phyloP scores from a whole-genome alignment of 2,329 filamentous ascomycete species.

The Penicillium thymicola region DNA sequence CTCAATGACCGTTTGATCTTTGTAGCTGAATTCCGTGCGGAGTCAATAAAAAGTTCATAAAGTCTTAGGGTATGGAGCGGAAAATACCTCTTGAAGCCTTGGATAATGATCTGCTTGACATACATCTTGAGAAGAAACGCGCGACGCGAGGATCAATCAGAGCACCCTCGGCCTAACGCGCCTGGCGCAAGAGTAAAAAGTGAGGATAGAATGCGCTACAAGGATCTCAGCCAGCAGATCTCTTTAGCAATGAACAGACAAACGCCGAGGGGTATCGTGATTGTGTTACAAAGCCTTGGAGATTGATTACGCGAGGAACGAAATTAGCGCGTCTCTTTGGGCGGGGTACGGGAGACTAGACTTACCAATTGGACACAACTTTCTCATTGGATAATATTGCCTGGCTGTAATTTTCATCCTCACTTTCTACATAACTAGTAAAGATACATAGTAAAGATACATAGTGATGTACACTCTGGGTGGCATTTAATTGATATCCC shows the following conservation, averaged over 20 bases:
- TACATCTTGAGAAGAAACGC: constrained; percentile 63
- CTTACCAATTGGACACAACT: too few relatives aligned
- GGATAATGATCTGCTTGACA: constrained; percentile 99
- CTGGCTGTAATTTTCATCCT: too few relatives aligned
- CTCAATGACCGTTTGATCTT: constrained; percentile 98
- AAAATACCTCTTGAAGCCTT: constrained; percentile 94
- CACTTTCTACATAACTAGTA: too few relatives aligned
- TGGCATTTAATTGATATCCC: too few relatives aligned
- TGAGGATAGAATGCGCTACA: neutral
- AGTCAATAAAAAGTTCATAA: neutral
- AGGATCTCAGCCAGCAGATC: neutral
- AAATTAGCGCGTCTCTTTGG: constrained; percentile 25
- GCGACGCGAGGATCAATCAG: constrained; percentile 28
- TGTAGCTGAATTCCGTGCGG: constrained; percentile 65
- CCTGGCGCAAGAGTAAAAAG: constrained; percentile 6
- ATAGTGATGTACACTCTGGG: too few relatives aligned
- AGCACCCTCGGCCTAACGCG: constrained; percentile 32
- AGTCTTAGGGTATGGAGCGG: neutral
- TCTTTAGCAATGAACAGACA: constrained; percentile 2
- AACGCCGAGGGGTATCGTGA: constrained; percentile 1
- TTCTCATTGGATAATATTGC: too few relatives aligned
- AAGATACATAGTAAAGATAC: too few relatives aligned
- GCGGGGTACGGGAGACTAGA: constrained; percentile 24
- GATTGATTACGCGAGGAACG: constrained; percentile 17
- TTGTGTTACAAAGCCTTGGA: constrained; percentile 13